Evolutionary conservation across 108 stramenopile species (phyloP).

Genomic region (Skeletonema potamos): DNA sequence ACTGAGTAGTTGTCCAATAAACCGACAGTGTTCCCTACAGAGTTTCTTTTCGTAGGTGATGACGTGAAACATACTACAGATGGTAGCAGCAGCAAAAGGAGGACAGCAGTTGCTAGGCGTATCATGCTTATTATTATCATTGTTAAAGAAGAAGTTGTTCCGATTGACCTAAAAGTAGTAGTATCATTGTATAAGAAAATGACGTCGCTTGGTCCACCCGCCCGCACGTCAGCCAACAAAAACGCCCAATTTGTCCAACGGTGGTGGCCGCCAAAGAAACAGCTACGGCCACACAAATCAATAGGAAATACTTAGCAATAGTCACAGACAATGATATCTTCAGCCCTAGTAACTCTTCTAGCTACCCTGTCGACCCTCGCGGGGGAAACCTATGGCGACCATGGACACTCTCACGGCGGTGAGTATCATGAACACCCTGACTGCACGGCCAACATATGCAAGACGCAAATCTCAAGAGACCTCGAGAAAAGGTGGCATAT

Average conservation of each 20-base stretch:
- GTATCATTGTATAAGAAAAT: too few relatives aligned
- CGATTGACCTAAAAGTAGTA: too few relatives aligned
- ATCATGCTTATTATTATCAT: too few relatives aligned
- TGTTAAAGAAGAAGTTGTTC: too few relatives aligned
- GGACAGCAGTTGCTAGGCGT: not conserved
- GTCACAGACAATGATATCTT: not conserved
- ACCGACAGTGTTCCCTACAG: not conserved
- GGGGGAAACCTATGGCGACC: not conserved
- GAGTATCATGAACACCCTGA: not conserved
- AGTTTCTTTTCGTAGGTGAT: not conserved
- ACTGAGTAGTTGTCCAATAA: not conserved
- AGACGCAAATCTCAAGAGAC: constrained; percentile 5
- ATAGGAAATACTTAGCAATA: too few relatives aligned
- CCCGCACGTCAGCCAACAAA: too few relatives aligned
- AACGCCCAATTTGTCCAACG: too few relatives aligned
- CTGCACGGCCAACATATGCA: constrained; percentile 6
- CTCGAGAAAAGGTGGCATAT: constrained; percentile 27
- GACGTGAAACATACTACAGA: not conserved
- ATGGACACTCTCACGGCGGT: not conserved
- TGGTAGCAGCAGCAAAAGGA: not conserved
- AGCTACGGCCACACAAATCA: too few relatives aligned
- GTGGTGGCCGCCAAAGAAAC: too few relatives aligned
- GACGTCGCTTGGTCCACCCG: too few relatives aligned
- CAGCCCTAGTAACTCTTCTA: not conserved
- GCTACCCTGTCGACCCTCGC: not conserved